Evolutionary conservation across 2,329 filamentous ascomycete genomes (phyloP).

Genomic region (Hypoxylon sp.): DNA sequence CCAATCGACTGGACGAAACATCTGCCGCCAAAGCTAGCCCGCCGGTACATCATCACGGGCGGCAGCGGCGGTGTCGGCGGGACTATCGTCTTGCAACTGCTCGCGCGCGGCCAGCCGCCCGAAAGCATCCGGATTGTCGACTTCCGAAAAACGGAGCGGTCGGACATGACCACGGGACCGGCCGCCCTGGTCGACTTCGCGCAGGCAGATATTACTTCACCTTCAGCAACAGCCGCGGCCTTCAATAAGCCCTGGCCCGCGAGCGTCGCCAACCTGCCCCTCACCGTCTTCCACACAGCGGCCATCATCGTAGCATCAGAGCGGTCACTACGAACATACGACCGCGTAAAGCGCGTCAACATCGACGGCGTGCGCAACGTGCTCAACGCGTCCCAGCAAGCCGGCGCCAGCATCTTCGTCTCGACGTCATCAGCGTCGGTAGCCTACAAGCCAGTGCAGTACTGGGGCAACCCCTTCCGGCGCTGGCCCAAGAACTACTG

Average conservation of each 20-base stretch:
- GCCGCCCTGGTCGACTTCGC: slow-evolving; percentile 56
- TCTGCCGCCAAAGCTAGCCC: slow-evolving; percentile 53
- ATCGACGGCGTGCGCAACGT: slow-evolving; percentile 62
- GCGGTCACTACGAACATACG: slow-evolving; percentile 57
- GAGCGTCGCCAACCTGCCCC: slow-evolving; percentile 56
- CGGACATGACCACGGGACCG: slow-evolving; percentile 56
- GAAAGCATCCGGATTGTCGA: slow-evolving; percentile 63
- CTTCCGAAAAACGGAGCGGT: slow-evolving; percentile 56
- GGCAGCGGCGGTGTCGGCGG: slow-evolving; percentile 62
- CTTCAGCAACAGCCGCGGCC: slow-evolving; percentile 54
- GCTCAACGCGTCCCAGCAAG: slow-evolving; percentile 57
- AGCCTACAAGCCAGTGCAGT: slow-evolving; percentile 54
- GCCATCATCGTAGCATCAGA: slow-evolving; percentile 62
- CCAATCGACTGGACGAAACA: slow-evolving; percentile 51
- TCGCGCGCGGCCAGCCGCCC: slow-evolving; percentile 61
- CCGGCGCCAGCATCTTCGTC: slow-evolving; percentile 60
- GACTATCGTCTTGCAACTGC: slow-evolving; percentile 62
- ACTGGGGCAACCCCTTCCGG: slow-evolving; percentile 57
- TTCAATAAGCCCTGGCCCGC: slow-evolving; percentile 60
- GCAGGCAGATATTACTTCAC: slow-evolving; percentile 61
- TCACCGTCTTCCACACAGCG: slow-evolving; percentile 65
- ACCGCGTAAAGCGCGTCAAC: slow-evolving; percentile 59
- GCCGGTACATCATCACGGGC: slow-evolving; percentile 56
- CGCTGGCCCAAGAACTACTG: slow-evolving; percentile 55
- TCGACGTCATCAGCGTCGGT: slow-evolving; percentile 63